Conservation (phyloP, 495 filamentous ascomycete species). For the Gamarada debralockiae region DNA sequence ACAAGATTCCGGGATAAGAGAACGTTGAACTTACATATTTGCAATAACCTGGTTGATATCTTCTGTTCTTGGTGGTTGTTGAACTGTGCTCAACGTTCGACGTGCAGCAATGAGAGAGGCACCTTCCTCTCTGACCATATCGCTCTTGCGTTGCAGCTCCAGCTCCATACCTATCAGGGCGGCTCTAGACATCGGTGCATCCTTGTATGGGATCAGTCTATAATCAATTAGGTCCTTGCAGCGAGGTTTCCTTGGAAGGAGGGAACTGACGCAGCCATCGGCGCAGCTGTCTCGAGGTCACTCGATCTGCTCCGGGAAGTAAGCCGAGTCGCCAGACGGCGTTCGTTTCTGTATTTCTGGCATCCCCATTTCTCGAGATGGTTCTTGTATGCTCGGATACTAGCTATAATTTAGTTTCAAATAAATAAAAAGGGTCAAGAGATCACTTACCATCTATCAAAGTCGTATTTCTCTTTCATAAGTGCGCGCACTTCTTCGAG, state of each 20-base stretch:
- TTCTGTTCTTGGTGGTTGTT: not conserved
- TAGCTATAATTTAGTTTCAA: not conserved
- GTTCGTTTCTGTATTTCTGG: conserved; percentile 1
- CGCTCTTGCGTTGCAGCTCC: not conserved
- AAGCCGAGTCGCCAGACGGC: not conserved
- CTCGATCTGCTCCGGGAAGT: not conserved
- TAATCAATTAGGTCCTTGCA: not conserved
- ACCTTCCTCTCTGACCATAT: not conserved
- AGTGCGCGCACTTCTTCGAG: conserved; percentile 5
- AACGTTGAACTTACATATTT: not conserved
- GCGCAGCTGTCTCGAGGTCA: not conserved
- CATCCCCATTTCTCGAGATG: conserved; percentile 8
- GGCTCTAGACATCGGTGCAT: not conserved
- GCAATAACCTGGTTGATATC: not conserved
- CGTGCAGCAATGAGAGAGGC: no score
- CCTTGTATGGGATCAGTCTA: not conserved
- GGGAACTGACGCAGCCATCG: not conserved
- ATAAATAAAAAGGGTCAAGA: not conserved
- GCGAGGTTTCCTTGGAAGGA: no score
- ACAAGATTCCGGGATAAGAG: not conserved
- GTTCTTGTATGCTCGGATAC: conserved; percentile 5
- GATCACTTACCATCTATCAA: conserved; percentile 3
- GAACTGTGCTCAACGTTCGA: not conserved
- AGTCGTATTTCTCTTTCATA: not conserved
- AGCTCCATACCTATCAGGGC: not conserved